These are phyloP conservation scores for Sphagnum fallax DNA, from an alignment of 228 moss, liverwort and hornwort genomes.

Conservation along the genomic window DNA sequence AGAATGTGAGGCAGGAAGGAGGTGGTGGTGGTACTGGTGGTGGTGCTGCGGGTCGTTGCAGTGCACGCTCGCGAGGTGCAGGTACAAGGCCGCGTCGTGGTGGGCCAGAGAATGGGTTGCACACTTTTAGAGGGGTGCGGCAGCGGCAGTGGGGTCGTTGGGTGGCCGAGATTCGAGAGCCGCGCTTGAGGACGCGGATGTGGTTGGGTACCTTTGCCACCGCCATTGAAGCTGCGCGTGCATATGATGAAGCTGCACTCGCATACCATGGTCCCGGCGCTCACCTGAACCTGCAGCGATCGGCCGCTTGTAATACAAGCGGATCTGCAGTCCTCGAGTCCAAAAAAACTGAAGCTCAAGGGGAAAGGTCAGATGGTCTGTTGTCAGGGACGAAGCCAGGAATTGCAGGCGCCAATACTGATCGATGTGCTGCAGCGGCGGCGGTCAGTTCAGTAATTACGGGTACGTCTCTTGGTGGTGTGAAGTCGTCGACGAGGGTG, in stretches of 20 bases:
- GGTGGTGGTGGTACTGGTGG: too few species aligned
- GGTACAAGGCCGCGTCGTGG: slow-evolving; percentile 6
- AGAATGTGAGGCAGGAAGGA: too few species aligned
- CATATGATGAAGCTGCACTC: slow-evolving; percentile 64
- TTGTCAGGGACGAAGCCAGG: too few species aligned
- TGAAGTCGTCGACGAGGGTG: too few species aligned
- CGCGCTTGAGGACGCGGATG: slow-evolving; percentile 48
- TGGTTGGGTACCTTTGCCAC: slow-evolving; percentile 67
- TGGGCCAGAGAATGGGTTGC: slow-evolving; percentile 62
- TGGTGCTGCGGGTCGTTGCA: too few species aligned
- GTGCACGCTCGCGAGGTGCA: too few species aligned
- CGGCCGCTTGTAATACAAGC: background rate
- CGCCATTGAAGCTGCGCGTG: slow-evolving; percentile 58
- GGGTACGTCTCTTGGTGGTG: too few species aligned
- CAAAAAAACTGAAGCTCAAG: background rate
- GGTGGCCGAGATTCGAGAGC: slow-evolving; percentile 76
- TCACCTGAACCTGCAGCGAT: slow-evolving; percentile 39
- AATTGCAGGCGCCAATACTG: too few species aligned
- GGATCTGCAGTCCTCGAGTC: background rate
- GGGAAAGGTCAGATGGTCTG: too few species aligned
- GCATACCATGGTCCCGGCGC: slow-evolving; percentile 60
- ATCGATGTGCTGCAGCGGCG: too few species aligned
- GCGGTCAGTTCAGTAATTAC: background rate
- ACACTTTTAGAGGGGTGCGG: slow-evolving; percentile 59
- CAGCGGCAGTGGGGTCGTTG: slow-evolving; percentile 73